Conservation (phyloP, 139 green algal species). For the Gonium pectorale region DNA sequence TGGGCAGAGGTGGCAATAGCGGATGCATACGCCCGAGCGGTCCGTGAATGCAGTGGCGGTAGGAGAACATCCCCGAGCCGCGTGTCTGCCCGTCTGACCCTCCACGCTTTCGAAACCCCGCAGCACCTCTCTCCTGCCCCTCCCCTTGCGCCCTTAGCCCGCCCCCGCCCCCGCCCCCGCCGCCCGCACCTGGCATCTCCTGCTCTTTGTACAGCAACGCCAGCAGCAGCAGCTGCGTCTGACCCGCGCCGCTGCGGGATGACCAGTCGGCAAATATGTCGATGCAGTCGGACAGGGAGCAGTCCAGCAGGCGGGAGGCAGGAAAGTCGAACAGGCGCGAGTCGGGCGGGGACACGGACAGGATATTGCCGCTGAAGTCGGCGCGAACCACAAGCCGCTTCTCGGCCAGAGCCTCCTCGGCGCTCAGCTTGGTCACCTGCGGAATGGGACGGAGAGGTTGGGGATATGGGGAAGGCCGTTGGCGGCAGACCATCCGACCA, state of each 20-base stretch:
- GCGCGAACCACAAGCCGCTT: conserved; percentile 6
- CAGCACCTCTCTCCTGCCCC: too few species aligned
- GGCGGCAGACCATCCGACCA: too few species aligned
- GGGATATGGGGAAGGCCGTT: too few species aligned
- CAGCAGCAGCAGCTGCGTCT: conserved; percentile 45
- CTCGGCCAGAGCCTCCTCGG: background rate
- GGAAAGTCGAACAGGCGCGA: conserved; percentile 1
- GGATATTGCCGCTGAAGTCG: conserved; percentile 14
- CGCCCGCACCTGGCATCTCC: conserved; percentile 50
- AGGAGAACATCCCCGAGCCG: too few species aligned
- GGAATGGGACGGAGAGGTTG: too few species aligned
- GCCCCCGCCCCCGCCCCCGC: too few species aligned
- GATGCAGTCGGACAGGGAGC: conserved; percentile 29
- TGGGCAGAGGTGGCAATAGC: too few species aligned
- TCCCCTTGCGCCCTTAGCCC: too few species aligned
- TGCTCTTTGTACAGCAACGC: conserved; percentile 48
- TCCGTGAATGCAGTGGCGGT: too few species aligned
- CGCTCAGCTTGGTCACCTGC: background rate
- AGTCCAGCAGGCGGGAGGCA: background rate
- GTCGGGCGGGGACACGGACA: background rate
- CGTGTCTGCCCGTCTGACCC: too few species aligned
- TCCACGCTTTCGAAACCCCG: too few species aligned
- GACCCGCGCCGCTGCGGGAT: background rate
- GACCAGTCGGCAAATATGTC: conserved; percentile 46
- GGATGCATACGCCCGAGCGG: too few species aligned